Evolutionary conservation across 2,329 filamentous ascomycete species (phyloP), one percentile per base, ranked within the genome.

Genomic region (Fusarium concolor): DNA sequence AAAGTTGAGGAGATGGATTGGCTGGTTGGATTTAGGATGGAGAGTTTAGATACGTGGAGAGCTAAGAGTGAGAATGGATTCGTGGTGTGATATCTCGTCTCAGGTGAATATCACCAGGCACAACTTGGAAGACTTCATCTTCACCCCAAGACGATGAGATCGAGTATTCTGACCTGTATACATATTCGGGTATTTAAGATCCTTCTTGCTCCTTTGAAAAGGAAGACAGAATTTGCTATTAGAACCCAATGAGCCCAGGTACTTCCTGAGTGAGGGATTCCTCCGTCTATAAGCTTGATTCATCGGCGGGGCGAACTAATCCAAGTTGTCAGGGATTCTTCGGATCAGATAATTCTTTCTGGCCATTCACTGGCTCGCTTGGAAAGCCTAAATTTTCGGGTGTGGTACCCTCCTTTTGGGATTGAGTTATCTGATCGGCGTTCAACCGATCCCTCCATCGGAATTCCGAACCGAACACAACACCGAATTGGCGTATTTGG

Each of bases 331-430:
- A 56, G 56, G 70, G 64, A 59, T 70, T 17, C 28, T 41, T 74
- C 74, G 76, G 77, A 79, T 79, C 77, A 77, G 77, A 79, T 79
- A 79, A 79, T 75, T 74, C 67, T 71, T 58, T 24, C 47, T 38
- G n/a, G 26, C 57, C 38, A 46, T 28, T 47, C 11, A 59, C 52
- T 64, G 41, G 45, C 37, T 38, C 29, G 31, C n/a, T 39, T 24
- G 59, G 14, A 28, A 41, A 51, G 37, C 22, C 31, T 31, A 35
- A 22, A 46, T 24, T 37, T 46, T 22, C 28, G 45, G 43, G 42
- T 41, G 53, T 20, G 20, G 41, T 24, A 11, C 33, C 49, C 28
- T 39, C 45, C 47, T n/a, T 11, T 52, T 29, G 24, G 14, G 17
- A 31, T 24, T 17, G 24, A 31, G 47, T 70, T 69, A 67, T 67